Conservation (phyloP, 2,329 filamentous ascomycete species). For the Aspergillus vadensis region DNA sequence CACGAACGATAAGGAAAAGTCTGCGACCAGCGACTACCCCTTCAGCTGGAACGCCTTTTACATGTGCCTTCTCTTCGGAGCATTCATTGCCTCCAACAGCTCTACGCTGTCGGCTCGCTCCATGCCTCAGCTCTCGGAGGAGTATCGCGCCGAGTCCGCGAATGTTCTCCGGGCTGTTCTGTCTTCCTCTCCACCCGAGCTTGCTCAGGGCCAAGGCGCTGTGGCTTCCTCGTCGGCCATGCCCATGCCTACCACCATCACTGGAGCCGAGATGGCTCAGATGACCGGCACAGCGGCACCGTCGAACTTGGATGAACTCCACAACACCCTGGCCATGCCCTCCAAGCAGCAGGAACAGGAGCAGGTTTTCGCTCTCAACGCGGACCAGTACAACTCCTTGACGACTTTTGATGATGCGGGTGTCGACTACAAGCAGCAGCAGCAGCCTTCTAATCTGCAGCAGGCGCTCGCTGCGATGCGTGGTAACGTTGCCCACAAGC, state of each 20-base stretch:
- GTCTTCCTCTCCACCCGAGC: conserved; percentile 46
- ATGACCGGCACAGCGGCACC: conserved; percentile 34
- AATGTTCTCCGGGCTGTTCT: conserved; percentile 52
- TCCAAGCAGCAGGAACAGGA: conserved; percentile 84
- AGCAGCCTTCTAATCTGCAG: conserved; percentile 47
- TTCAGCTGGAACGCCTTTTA: conserved; percentile 67
- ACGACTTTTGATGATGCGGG: conserved; percentile 64
- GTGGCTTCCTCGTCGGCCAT: conserved; percentile 28
- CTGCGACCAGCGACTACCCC: conserved; percentile 68
- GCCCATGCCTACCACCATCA: conserved; percentile 37
- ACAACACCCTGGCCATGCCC: conserved; percentile 70
- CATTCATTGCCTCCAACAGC: conserved; percentile 89
- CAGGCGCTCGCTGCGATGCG: conserved; percentile 79
- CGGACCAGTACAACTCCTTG: conserved; percentile 85
- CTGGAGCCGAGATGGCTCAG: conserved; percentile 42
- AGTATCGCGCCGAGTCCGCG: conserved; percentile 51
- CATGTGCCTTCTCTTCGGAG: conserved; percentile 96
- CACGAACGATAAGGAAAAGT: conserved; percentile 46
- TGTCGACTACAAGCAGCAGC: conserved; percentile 40
- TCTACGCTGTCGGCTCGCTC: conserved; percentile 62
- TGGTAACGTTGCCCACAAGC: conserved; percentile 62
- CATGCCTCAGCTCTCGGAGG: conserved; percentile 51
- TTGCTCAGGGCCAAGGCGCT: conserved; percentile 45
- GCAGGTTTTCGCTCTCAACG: conserved; percentile 82
- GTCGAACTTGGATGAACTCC: conserved; percentile 63